Conservation (phyloP, 371 early-diverging fungal species). For the Mortierella sp. region DNA sequence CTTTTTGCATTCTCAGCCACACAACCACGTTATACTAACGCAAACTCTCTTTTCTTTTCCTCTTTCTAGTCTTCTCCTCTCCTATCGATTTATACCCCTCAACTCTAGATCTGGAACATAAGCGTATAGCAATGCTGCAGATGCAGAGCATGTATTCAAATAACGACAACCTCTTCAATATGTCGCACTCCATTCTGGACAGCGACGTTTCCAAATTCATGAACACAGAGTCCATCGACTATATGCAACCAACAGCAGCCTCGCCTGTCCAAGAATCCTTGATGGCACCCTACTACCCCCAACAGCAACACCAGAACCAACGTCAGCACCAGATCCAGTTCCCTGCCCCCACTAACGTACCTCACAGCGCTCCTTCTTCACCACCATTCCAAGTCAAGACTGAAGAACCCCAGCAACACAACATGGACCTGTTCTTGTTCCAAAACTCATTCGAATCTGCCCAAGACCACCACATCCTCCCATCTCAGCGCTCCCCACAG, state of each 20-base stretch:
- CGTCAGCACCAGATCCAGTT: constrained; percentile 44
- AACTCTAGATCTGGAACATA: not conserved
- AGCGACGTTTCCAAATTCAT: constrained; percentile 44
- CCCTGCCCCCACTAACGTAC: constrained; percentile 19
- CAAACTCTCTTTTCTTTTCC: not conserved
- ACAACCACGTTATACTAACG: no score
- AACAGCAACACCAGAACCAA: constrained; percentile 41
- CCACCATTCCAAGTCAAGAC: constrained; percentile 48
- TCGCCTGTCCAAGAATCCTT: constrained; percentile 45
- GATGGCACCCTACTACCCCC: constrained; percentile 29
- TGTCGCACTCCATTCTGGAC: constrained; percentile 34
- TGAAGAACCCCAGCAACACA: constrained; percentile 32
- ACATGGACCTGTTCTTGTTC: constrained; percentile 34
- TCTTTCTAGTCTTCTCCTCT: not conserved
- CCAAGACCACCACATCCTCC: constrained; percentile 24
- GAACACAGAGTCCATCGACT: constrained; percentile 39
- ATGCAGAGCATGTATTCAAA: constrained; percentile 47
- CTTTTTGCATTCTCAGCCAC: not conserved
- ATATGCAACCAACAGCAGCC: constrained; percentile 34
- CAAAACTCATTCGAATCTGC: constrained; percentile 24
- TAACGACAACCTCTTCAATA: constrained; percentile 34
- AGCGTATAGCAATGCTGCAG: constrained; percentile 38
- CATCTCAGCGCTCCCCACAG: constrained; percentile 27
- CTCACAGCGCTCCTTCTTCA: constrained; percentile 45
- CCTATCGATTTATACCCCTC: no score